These are phyloP conservation scores for Umbellularia californica DNA, from an alignment of 164 flowering plant species.

Conservation along the genomic window DNA sequence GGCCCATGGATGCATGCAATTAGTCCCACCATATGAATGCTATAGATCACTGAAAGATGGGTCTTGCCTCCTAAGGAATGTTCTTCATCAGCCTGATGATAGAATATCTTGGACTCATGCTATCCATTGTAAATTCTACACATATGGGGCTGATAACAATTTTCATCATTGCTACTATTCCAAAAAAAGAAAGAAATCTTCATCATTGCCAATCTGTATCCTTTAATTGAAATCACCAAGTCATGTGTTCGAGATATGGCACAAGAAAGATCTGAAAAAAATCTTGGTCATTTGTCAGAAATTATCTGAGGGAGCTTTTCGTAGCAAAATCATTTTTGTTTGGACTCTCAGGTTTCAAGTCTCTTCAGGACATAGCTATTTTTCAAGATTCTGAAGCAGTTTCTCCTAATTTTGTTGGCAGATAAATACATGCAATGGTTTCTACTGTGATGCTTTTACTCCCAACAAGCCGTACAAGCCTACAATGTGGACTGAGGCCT, in stretches of 20 bases:
- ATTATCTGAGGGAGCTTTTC: neutral
- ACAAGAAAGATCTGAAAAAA: neutral
- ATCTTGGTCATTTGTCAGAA: neutral
- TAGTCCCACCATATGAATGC: neutral
- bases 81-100: neutral
- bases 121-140: too few relatives aligned
- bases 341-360: neutral
- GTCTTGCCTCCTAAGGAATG: neutral
- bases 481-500: conserved; percentile 86
- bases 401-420: conserved; percentile 21
- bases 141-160: too few relatives aligned
- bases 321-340: neutral
- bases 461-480: conserved; percentile 96
- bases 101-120: too few relatives aligned
- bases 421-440: conserved; percentile 97
- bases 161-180: too few relatives aligned
- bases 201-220: too few relatives aligned
- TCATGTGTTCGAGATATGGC: too few relatives aligned
- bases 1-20: neutral
- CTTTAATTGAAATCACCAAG: too few relatives aligned
- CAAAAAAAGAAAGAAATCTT: too few relatives aligned
- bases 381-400: neutral
- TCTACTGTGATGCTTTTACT: conserved; percentile 81
- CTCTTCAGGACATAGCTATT: too few relatives aligned
- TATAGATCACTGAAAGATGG: neutral